Evolutionary conservation across 192 early-diverging fungal genomes (phyloP).

Genomic region (Gaertneriomyces sp.): DNA sequence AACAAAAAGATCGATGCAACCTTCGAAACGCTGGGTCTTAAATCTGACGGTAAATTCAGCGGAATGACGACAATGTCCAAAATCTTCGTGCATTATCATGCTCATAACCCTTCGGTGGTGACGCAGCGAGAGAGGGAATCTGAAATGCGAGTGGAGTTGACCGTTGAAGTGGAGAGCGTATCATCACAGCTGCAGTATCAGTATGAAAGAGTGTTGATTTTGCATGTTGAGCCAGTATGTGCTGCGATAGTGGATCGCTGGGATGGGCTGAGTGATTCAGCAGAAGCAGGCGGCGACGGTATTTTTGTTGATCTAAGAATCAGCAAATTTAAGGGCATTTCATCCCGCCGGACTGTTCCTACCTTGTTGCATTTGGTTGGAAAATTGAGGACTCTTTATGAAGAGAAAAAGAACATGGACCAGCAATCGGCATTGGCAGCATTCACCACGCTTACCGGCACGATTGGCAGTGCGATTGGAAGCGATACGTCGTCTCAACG

Average conservation of each 20-base stretch:
- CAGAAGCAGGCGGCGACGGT: not conserved
- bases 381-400: constrained; percentile 45
- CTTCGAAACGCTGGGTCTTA: constrained; percentile 44
- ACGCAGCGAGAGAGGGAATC: constrained; percentile 1
- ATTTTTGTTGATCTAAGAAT: constrained; percentile 22
- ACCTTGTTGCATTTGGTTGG: constrained; percentile 49
- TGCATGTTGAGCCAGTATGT: constrained; percentile 52
- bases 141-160: constrained; percentile 4
- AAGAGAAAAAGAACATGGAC: constrained; percentile 51
- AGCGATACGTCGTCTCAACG: not conserved
- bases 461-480: not conserved
- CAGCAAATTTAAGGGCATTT: constrained; percentile 42
- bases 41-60: constrained; percentile 60
- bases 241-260: not conserved
- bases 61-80: constrained; percentile 34
- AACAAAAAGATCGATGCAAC: constrained; percentile 31
- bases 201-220: constrained; percentile 68
- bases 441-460: not conserved
- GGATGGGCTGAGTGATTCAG: constrained; percentile 16
- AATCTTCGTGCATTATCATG: constrained; percentile 12
- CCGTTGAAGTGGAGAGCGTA: constrained; percentile 41
- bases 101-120: constrained; percentile 10
- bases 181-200: constrained; percentile 67
- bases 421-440: not conserved
- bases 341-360: constrained; percentile 57